phyloP scores from a whole-genome alignment of 176 grass and related monocot species.

The Tillandsia leiboldiana region DNA sequence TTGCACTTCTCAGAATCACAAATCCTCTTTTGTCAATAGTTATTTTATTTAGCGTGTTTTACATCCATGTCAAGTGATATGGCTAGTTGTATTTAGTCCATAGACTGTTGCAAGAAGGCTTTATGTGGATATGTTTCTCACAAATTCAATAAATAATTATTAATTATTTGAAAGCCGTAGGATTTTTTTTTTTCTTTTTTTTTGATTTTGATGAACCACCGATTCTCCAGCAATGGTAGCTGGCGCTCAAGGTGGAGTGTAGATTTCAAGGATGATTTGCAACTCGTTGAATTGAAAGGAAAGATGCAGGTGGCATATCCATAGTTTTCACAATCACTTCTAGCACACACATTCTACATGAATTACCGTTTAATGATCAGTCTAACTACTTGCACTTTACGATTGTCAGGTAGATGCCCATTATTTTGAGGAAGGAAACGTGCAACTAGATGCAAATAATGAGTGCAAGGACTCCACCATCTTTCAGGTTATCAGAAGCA shows the following conservation, averaged over 20 bases:
- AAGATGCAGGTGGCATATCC: slow-evolving; percentile 65
- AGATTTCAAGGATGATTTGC: slow-evolving; percentile 70
- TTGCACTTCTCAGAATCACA: background rate
- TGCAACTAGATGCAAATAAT: slow-evolving; percentile 83
- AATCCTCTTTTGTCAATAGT: background rate
- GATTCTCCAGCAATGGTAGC: slow-evolving; percentile 64
- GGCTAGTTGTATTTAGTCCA: too few relatives aligned
- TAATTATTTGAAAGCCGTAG: too few relatives aligned
- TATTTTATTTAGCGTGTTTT: background rate
- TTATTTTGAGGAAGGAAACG: slow-evolving; percentile 99
- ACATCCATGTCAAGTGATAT: too few relatives aligned
- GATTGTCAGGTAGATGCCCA: slow-evolving; percentile 67
- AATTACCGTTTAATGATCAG: background rate
- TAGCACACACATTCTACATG: slow-evolving; percentile 3
- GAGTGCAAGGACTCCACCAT: slow-evolving; percentile 74
- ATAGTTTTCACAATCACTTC: slow-evolving; percentile 4
- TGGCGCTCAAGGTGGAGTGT: slow-evolving; percentile 84
- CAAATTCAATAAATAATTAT: too few relatives aligned
- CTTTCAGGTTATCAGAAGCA: slow-evolving; percentile 52
- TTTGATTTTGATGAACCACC: slow-evolving; percentile 30
- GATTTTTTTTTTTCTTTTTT: slow-evolving; percentile 10
- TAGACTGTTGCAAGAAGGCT: too few relatives aligned
- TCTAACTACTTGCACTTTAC: slow-evolving; percentile 11
- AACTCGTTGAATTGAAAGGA: slow-evolving; percentile 69
- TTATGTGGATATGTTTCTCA: too few relatives aligned